Conservation (phyloP, 2,329 filamentous ascomycete genomes). For the Aureobasidium leucospermi region DNA sequence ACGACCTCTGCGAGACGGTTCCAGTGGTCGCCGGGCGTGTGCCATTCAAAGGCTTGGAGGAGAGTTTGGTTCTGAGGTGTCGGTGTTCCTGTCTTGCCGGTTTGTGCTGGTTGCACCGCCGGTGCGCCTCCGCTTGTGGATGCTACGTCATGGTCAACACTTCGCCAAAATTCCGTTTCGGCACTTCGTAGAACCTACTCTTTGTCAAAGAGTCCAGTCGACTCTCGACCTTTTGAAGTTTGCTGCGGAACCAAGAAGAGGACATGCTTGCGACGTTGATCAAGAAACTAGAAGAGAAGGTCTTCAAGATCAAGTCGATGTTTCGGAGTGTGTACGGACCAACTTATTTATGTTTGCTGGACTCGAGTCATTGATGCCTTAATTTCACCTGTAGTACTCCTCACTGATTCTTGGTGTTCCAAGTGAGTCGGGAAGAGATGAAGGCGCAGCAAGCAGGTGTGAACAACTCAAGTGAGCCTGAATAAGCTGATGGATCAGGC, state of each 20-base stretch:
- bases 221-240: slow-evolving; percentile 2
- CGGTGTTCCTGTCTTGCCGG: slow-evolving; percentile 23
- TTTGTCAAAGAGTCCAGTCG: not conserved
- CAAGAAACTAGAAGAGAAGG: not conserved
- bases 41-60: slow-evolving; percentile 69
- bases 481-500: not conserved
- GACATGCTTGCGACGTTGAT: not conserved
- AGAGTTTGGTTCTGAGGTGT: slow-evolving; percentile 40
- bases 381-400: slow-evolving; percentile 1
- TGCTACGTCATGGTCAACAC: slow-evolving; percentile 6
- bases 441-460: not conserved
- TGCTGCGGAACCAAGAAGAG: slow-evolving; percentile 6
- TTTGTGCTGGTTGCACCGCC: not conserved
- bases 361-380: slow-evolving; percentile 4
- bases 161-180: not conserved
- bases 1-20: slow-evolving; percentile 22
- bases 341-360: slow-evolving; percentile 12
- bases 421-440: not conserved
- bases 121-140: not conserved
- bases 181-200: not conserved
- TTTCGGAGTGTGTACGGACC: slow-evolving; percentile 1
- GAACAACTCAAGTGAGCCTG: not conserved
- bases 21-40: slow-evolving; percentile 46
- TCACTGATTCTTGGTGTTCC: not conserved
- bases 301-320: not conserved